Conservation (phyloP, 768 basidiomycete species). For the Agaricus blazei region DNA sequence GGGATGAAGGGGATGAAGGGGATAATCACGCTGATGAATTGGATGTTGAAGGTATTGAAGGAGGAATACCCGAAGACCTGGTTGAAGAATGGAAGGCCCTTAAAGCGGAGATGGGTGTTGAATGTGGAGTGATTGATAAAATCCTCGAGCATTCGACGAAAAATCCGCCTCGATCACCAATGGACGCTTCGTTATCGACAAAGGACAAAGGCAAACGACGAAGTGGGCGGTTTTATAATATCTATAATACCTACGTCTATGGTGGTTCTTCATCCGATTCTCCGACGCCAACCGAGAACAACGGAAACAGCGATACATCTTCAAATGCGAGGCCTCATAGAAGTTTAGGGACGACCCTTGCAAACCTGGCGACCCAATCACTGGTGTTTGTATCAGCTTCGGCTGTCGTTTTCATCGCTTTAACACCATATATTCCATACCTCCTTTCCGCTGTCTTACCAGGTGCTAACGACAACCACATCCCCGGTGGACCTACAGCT, state of each 20-base stretch:
- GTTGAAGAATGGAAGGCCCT: slow-evolving; percentile 75
- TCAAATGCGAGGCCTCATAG: neutral
- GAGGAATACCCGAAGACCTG: slow-evolving; percentile 62
- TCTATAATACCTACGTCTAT: slow-evolving; percentile 73
- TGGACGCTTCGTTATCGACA: slow-evolving; percentile 5
- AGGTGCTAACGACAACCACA: slow-evolving; percentile 15
- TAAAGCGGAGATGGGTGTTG: slow-evolving; percentile 75
- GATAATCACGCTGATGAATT: neutral
- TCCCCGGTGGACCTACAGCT: slow-evolving; percentile 63
- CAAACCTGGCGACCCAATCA: slow-evolving; percentile 38
- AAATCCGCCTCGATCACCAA: slow-evolving; percentile 10
- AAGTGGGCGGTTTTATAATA: slow-evolving; percentile 70
- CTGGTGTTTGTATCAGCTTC: slow-evolving; percentile 59
- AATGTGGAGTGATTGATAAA: slow-evolving; percentile 73
- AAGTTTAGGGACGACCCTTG: slow-evolving; percentile 1
- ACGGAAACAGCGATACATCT: neutral
- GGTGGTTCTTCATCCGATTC: slow-evolving; percentile 23
- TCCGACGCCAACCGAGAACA: slow-evolving; percentile 18
- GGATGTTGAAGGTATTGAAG: slow-evolving; percentile 22
- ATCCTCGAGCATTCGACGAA: slow-evolving; percentile 40
- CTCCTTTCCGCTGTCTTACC: slow-evolving; percentile 35
- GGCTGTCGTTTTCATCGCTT: slow-evolving; percentile 53
- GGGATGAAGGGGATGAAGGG: neutral
- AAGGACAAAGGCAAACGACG: slow-evolving; percentile 22
- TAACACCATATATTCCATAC: slow-evolving; percentile 51